Conservation (phyloP, 2,329 filamentous ascomycete species). For the Magnaporthiopsis rhizophila region DNA sequence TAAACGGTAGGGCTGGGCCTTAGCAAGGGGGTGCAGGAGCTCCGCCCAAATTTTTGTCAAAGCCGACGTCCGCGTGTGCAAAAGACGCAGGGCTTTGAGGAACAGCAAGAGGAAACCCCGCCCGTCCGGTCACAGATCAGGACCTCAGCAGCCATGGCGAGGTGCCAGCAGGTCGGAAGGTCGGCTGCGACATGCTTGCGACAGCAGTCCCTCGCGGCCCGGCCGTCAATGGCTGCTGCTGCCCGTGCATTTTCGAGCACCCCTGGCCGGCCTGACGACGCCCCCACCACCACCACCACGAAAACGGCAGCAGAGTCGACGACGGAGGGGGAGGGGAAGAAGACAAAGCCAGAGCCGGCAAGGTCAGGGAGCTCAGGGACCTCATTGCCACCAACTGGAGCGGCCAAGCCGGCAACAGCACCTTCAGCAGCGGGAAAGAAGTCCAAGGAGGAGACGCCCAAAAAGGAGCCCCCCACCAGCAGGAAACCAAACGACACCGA, state of each 20-base stretch:
- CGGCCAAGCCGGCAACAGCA: no score
- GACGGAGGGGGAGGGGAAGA: not conserved
- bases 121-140: not conserved
- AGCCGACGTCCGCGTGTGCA: no score
- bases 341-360: no score
- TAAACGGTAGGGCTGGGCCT: no score
- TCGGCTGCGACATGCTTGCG: slow-evolving; percentile 48
- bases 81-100: no score
- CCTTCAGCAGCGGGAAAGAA: not conserved
- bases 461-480: not conserved
- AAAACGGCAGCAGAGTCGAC: slow-evolving; percentile 11
- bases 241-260: slow-evolving; percentile 28
- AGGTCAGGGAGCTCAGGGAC: no score
- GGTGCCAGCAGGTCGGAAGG: slow-evolving; percentile 49
- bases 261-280: slow-evolving; percentile 16
- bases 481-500: slow-evolving; percentile 12
- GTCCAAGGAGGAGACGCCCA: not conserved
- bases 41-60: slow-evolving; percentile 4
- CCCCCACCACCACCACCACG: slow-evolving; percentile 9
- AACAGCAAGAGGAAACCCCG: not conserved
- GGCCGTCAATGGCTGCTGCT: slow-evolving; percentile 24
- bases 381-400: no score
- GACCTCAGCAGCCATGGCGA: slow-evolving; percentile 40
- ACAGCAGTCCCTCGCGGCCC: slow-evolving; percentile 21
- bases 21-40: no score